Conservation (phyloP, 768 basidiomycete genomes). For the Suillus paluster region DNA sequence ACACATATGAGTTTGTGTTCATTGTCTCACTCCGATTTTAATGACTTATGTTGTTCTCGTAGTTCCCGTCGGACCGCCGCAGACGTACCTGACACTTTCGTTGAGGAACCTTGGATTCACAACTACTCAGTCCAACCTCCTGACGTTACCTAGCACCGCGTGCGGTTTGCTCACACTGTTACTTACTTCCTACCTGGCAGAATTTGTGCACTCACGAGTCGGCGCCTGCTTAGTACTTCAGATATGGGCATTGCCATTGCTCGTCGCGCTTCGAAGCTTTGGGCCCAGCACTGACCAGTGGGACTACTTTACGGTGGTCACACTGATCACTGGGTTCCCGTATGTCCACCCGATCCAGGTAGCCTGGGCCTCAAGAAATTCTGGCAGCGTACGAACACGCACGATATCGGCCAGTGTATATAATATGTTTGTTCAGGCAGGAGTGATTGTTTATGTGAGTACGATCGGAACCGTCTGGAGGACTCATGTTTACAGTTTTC, state of each 20-base stretch:
- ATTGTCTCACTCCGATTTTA: neutral
- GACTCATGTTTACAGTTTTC: slow-evolving; percentile 13
- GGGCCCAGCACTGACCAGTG: slow-evolving; percentile 52
- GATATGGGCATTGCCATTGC: slow-evolving; percentile 65
- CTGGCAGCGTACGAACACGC: slow-evolving; percentile 60
- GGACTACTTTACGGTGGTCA: slow-evolving; percentile 58
- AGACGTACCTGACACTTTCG: slow-evolving; percentile 66
- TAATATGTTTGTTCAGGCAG: slow-evolving; percentile 69
- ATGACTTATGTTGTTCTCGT: slow-evolving; percentile 9
- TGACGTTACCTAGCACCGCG: slow-evolving; percentile 62
- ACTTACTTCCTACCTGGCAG: slow-evolving; percentile 52
- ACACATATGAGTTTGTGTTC: slow-evolving; percentile 51
- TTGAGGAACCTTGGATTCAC: slow-evolving; percentile 65
- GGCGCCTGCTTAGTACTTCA: slow-evolving; percentile 55
- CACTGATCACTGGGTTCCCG: slow-evolving; percentile 60
- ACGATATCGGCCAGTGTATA: slow-evolving; percentile 52
- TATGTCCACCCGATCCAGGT: slow-evolving; percentile 46
- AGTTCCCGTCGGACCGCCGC: slow-evolving; percentile 65
- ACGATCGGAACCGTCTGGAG: neutral
- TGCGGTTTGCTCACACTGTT: slow-evolving; percentile 56
- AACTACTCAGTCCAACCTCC: slow-evolving; percentile 64
- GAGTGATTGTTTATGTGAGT: slow-evolving; percentile 51
- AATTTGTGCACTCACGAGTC: slow-evolving; percentile 60
- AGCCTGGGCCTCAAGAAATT: slow-evolving; percentile 64
- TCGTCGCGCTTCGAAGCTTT: slow-evolving; percentile 61